Evolutionary conservation across 179 eudicot species (phyloP).

Genomic region (Vitellaria paradoxa): DNA sequence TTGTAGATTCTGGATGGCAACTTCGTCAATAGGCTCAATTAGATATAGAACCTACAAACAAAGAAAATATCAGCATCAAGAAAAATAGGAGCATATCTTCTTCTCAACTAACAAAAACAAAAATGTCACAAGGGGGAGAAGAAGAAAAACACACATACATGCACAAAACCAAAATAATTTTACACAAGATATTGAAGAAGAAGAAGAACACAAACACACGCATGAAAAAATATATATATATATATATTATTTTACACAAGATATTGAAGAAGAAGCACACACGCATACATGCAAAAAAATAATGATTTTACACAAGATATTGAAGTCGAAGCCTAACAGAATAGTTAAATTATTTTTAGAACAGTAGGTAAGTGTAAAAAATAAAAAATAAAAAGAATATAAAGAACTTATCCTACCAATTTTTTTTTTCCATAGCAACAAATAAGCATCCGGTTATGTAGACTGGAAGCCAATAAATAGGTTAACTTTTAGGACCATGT

Average conservation of each 20-base stretch:
- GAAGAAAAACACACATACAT: not conserved
- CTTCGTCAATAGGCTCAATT: slow-evolving; percentile 95
- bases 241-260: too few species aligned
- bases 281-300: not conserved
- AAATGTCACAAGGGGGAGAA: not conserved
- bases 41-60: slow-evolving; percentile 71
- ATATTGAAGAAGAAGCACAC: too few species aligned
- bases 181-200: not conserved
- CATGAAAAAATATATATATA: too few species aligned
- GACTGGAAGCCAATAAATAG: not conserved
- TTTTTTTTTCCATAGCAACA: not conserved
- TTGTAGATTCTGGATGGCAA: slow-evolving; percentile 91
- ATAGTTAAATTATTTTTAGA: not conserved
- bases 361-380: too few species aligned
- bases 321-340: not conserved
- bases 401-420: not conserved
- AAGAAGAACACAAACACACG: too few species aligned
- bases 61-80: slow-evolving; percentile 7
- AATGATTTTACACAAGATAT: not conserved
- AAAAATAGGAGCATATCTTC: not conserved
- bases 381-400: too few species aligned
- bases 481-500: too few species aligned
- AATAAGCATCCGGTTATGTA: not conserved
- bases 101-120: not conserved
- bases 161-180: not conserved